Base-by-base conservation (phyloP, 2,329 filamentous ascomycete species). In the Metarhizium sp. region DNA sequence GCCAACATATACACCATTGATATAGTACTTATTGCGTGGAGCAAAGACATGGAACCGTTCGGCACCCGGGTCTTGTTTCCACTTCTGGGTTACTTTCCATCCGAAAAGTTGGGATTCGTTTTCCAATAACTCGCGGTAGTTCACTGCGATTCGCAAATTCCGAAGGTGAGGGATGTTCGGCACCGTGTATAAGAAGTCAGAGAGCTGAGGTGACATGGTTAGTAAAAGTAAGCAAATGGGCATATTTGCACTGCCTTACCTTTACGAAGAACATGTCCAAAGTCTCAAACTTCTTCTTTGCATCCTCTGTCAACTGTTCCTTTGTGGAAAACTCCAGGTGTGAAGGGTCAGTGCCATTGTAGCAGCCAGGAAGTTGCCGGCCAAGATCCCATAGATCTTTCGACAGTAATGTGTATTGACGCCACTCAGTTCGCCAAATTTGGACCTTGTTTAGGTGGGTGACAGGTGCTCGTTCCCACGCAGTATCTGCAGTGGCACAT, bases 201-300 rank as follows among this genome's bases (percentile, higher is more conserved):
- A 83, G 53, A 81, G 73, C 81, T 85, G 59, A 25, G 29, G 20
- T 6, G 36, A 16, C 10, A 7, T 8, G 52, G 32, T 50, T 51
- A 52, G 32, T n/a, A 16, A 49, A 34, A 29, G 29, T 32, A 36
- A 62, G 5, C 18, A 10, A 20, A 18, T 16, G 11, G 16, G n/a
- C 7, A 45, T 13, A 18, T 20, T 18, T 18, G 42, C 18, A 6
- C 16, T 20, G 42, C 16, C 11, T 59, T 69, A 85, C 81, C 75
- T 84, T 86, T 59, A 87, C 78, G 62, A 86, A 86, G 65, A 86
- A 87, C 75, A 86, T 76, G 60, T 86, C 79, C 64, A 80, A 78
- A 18, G 75, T 74, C 57, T 75, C 68, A 65, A 85, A 84, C 61
- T 73, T 75, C 55, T 78, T 73, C 69, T 74, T 75, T 14, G 79